A percentile compares a stretch with the other conserved stretches of the same genome.
phyloP scores from a whole-genome alignment of 495 filamentous ascomycete species.

The Hyaloscypha finlandica region DNA sequence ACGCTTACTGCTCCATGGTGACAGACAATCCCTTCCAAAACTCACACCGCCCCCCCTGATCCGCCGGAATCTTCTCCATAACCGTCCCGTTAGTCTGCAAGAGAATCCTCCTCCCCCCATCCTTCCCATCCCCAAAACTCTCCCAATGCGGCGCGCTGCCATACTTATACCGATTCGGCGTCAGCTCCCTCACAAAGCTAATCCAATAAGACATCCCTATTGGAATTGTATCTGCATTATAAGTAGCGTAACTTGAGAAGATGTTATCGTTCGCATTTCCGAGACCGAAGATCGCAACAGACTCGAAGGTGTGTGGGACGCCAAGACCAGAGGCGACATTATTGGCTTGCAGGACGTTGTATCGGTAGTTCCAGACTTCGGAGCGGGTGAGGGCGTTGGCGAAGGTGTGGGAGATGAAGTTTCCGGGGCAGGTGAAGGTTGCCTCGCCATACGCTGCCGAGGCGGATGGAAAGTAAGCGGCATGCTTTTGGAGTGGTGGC shows the following conservation, averaged over 20 bases:
- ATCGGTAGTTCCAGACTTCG: constrained; percentile 53
- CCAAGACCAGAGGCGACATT: constrained; percentile 53
- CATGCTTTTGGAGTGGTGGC: constrained; percentile 42
- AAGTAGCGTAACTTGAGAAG: constrained; percentile 50
- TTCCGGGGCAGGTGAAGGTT: constrained; percentile 68
- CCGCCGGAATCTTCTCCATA: constrained; percentile 20
- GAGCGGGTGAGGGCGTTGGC: constrained; percentile 36
- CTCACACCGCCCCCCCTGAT: constrained; percentile 14
- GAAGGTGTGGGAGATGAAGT: constrained; percentile 54
- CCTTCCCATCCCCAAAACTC: constrained; percentile 22
- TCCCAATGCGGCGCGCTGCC: constrained; percentile 49
- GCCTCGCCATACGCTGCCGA: constrained; percentile 68
- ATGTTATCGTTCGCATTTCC: constrained; percentile 57
- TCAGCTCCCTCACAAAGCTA: constrained; percentile 60
- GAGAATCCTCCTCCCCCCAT: constrained; percentile 46
- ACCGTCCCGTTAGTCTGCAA: constrained; percentile 54
- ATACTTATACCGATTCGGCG: constrained; percentile 58
- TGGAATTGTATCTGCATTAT: constrained; percentile 33
- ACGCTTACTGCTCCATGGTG: constrained; percentile 12
- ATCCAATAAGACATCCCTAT: constrained; percentile 69
- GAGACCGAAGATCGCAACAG: constrained; percentile 23
- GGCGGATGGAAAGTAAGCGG: constrained; percentile 58
- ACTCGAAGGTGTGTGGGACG: constrained; percentile 44
- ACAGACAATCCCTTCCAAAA: constrained; percentile 24
- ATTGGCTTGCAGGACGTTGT: constrained; percentile 61